Evolutionary conservation across 495 filamentous ascomycete genomes (phyloP).

Genomic region (Lasiosphaeria hispida): DNA sequence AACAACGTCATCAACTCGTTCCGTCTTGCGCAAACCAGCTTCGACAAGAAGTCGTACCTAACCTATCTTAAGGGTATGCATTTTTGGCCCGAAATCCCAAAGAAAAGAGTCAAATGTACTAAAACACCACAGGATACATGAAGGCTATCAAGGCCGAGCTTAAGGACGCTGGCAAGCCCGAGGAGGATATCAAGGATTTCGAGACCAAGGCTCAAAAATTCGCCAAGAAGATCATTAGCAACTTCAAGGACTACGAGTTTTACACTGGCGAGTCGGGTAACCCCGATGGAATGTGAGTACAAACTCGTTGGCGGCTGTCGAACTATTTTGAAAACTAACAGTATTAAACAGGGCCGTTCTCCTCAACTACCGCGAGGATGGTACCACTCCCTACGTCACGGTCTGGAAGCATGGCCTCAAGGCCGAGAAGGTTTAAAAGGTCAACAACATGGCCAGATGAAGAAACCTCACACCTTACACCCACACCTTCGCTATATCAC

Average conservation of each 20-base stretch:
- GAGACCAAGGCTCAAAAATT: constrained; percentile 67
- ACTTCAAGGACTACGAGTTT: constrained; percentile 95
- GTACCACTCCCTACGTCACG: constrained; percentile 80
- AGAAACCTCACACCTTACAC: background rate
- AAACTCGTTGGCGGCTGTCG: constrained; percentile 21
- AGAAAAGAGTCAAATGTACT: background rate
- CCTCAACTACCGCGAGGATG: constrained; percentile 96
- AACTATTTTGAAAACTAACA: constrained; percentile 15
- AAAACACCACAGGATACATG: constrained; percentile 67
- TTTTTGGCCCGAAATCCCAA: background rate
- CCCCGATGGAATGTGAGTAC: constrained; percentile 76
- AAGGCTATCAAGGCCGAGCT: constrained; percentile 75
- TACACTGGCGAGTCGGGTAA: constrained; percentile 89
- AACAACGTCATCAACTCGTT: constrained; percentile 95
- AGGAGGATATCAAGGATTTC: constrained; percentile 68
- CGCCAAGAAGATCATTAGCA: constrained; percentile 75
- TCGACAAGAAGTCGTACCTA: constrained; percentile 84
- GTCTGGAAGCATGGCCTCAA: constrained; percentile 95
- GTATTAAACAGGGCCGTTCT: constrained; percentile 70
- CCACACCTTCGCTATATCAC: background rate
- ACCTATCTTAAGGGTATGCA: constrained; percentile 74
- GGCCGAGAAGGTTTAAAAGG: constrained; percentile 83
- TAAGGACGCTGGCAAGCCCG: constrained; percentile 56
- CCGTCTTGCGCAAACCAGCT: constrained; percentile 71
- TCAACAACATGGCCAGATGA: background rate